These are phyloP conservation scores for Fusarium verrucosum DNA, from an alignment of 2,329 filamentous ascomycete species.

Conservation along the genomic window DNA sequence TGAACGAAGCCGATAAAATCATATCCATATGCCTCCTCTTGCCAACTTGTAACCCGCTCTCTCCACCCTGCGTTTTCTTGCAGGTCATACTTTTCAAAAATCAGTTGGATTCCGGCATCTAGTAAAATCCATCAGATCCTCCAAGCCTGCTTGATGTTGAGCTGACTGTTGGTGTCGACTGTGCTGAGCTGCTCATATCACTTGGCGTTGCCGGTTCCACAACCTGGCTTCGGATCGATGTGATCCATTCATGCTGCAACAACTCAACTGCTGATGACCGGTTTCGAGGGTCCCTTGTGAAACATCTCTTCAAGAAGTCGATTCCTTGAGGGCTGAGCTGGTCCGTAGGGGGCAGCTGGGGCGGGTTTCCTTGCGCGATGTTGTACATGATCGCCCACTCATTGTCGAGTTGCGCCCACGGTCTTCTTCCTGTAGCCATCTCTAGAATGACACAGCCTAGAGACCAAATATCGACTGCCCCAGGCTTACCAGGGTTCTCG, in stretches of 20 bases:
- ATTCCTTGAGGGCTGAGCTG: constrained; percentile 86
- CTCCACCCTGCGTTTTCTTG: background rate
- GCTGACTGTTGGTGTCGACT: constrained; percentile 48
- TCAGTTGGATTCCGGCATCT: constrained; percentile 10
- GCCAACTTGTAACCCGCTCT: background rate
- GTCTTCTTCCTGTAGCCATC: constrained; percentile 93
- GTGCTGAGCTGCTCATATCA: constrained; percentile 58
- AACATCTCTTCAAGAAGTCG: constrained; percentile 89
- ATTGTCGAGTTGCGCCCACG: constrained; percentile 96
- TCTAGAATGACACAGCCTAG: constrained; percentile 96
- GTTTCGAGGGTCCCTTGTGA: constrained; percentile 81
- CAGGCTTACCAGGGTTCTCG: constrained; percentile 79
- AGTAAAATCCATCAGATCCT: constrained; percentile 47
- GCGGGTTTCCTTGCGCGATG: constrained; percentile 95
- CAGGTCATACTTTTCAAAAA: background rate
- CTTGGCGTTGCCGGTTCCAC: constrained; percentile 72
- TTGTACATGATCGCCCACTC: constrained; percentile 99
- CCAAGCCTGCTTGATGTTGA: constrained; percentile 46
- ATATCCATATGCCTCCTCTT: constrained; percentile 19
- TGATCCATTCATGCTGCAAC: constrained; percentile 92
- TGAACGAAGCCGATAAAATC: constrained; percentile 28
- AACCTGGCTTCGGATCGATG: constrained; percentile 70
- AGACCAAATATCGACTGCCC: constrained; percentile 94
- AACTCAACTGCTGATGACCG: constrained; percentile 86
- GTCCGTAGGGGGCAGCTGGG: constrained; percentile 81